Conservation (phyloP, 2,329 filamentous ascomycete genomes). For the Colletotrichum lini region DNA sequence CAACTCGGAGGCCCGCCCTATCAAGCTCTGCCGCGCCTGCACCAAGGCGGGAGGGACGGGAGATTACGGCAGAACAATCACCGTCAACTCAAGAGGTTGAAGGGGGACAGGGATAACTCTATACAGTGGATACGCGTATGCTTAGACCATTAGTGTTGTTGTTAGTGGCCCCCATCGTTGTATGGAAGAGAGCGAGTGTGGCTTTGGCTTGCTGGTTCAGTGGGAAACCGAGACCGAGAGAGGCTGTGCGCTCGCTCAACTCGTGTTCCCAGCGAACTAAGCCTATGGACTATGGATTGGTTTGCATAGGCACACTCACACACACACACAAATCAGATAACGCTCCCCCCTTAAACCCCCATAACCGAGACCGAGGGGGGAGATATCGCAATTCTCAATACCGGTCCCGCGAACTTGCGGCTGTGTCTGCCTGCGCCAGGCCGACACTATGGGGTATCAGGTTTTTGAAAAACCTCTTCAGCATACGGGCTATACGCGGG, state of each 20-base stretch:
- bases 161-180: not conserved
- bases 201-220: not conserved
- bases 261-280: not conserved
- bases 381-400: not conserved
- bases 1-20: conserved; percentile 3
- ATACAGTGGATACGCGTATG: conserved; percentile 27
- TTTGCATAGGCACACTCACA: not conserved
- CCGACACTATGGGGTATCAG: not conserved
- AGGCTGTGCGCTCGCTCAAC: conserved; percentile 13
- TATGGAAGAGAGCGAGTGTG: too few species aligned
- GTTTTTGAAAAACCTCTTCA: not conserved
- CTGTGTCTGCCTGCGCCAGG: not conserved
- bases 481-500: not conserved
- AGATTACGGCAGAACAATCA: not conserved
- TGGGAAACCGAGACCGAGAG: conserved; percentile 38
- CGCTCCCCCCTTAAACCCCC: not conserved
- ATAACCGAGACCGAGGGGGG: conserved; percentile 34
- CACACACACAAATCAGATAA: not conserved
- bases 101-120: conserved; percentile 26
- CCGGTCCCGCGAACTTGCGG: conserved; percentile 18
- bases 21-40: not conserved
- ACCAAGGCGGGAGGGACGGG: conserved; percentile 2
- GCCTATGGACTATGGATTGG: not conserved
- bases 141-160: conserved; percentile 10
- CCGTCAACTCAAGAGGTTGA: not conserved